A percentile compares a stretch with the other conserved stretches of the same genome.
These are phyloP conservation scores for sorghum (Sorghum bicolor) DNA, from an alignment of 176 grass and related monocot genomes.

Conservation along the genomic window DNA sequence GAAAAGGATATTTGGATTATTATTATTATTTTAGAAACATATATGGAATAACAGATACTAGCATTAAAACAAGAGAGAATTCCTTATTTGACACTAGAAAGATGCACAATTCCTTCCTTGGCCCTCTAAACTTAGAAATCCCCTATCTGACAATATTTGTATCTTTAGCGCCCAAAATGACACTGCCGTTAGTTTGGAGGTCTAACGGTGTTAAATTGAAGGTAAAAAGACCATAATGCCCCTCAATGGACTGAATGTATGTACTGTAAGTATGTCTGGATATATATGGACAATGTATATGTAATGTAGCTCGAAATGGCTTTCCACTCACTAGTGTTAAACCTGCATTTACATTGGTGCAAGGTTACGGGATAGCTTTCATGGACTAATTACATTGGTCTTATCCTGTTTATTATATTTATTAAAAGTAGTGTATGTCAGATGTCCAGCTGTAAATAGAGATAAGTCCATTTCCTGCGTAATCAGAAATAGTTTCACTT, in stretches of 20 bases:
- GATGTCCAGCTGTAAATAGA: constrained; percentile 1
- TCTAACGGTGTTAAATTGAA: too few relatives aligned
- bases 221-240: too few relatives aligned
- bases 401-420: constrained; percentile 16
- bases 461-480: background rate
- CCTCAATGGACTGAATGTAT: too few relatives aligned
- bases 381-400: background rate
- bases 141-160: too few relatives aligned
- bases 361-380: background rate
- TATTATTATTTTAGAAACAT: constrained; percentile 3
- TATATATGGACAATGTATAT: too few relatives aligned
- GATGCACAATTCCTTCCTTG: too few relatives aligned
- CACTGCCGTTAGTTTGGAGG: too few relatives aligned
- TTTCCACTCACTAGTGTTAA: constrained; percentile 9
- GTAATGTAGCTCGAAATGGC: background rate
- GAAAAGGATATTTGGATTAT: background rate
- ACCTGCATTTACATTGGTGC: background rate
- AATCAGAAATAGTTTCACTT: constrained; percentile 3
- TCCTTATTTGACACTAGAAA: too few relatives aligned
- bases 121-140: too few relatives aligned
- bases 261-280: too few relatives aligned
- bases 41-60: constrained; percentile 3
- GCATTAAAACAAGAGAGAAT: too few relatives aligned
- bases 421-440: background rate
- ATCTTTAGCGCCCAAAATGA: too few relatives aligned